Evolutionary conservation across 306 rosid genomes (phyloP).

Genomic region (Quercus berberidifolia): DNA sequence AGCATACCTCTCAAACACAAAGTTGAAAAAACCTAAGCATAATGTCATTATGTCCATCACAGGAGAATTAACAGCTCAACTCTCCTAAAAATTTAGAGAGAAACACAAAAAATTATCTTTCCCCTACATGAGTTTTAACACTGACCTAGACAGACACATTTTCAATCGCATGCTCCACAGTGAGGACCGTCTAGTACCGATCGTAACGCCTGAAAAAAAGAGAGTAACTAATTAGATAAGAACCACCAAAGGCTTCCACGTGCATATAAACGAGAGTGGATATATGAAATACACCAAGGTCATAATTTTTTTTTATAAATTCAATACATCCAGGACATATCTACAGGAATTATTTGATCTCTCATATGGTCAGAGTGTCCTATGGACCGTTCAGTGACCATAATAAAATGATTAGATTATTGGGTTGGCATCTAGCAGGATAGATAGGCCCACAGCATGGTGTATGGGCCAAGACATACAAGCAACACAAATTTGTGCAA

Average conservation of each 20-base stretch:
- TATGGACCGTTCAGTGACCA: background rate
- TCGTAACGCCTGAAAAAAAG: slow-evolving; percentile 69
- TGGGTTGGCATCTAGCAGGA: background rate
- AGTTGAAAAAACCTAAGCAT: slow-evolving; percentile 50
- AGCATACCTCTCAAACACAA: slow-evolving; percentile 44
- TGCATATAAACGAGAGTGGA: background rate
- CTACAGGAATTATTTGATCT: background rate
- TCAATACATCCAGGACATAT: background rate
- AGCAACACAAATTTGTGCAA: background rate
- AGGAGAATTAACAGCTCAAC: slow-evolving; percentile 32
- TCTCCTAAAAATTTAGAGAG: slow-evolving; percentile 10
- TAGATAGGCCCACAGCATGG: background rate
- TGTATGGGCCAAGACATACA: background rate
- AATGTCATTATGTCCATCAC: slow-evolving; percentile 40
- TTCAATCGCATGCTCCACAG: slow-evolving; percentile 19
- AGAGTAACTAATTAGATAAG: slow-evolving; percentile 4
- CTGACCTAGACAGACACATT: slow-evolving; percentile 41
- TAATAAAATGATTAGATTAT: background rate
- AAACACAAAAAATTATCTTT: slow-evolving; percentile 30
- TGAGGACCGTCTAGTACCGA: slow-evolving; percentile 49
- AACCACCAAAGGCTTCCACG: background rate
- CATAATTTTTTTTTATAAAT: too few species aligned
- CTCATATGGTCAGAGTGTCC: background rate
- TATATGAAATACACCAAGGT: background rate
- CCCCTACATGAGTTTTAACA: slow-evolving; percentile 41